Conservation (phyloP, 148 eudicot species). For the Heliamphora exappendiculata region DNA sequence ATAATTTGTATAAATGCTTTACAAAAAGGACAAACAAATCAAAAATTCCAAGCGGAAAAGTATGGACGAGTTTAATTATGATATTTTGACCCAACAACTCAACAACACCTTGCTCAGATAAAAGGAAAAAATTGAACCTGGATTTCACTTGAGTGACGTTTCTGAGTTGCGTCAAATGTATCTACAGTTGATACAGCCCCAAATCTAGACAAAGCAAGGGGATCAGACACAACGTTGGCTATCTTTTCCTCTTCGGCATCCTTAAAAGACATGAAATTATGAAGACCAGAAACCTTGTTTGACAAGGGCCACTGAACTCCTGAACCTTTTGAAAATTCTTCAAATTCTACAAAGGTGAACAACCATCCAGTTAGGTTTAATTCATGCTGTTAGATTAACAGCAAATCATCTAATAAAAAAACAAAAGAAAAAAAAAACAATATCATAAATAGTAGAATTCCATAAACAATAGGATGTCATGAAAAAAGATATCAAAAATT, state of each 20-base stretch:
- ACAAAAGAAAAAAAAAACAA: neutral
- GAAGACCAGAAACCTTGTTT: constrained; percentile 21
- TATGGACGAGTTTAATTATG: neutral
- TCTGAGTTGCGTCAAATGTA: constrained; percentile 11
- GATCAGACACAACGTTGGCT: constrained; percentile 1
- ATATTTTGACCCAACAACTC: neutral
- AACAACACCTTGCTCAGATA: neutral
- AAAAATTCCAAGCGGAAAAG: neutral
- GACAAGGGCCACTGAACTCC: constrained; percentile 25
- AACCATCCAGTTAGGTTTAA: constrained; percentile 3
- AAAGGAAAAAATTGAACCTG: constrained; percentile 15
- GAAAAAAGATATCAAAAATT: neutral
- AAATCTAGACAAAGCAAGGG: constrained; percentile 11
- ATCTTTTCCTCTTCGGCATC: constrained; percentile 20
- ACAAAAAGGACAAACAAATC: neutral
- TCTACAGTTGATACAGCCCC: constrained; percentile 11
- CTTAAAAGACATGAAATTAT: constrained; percentile 25
- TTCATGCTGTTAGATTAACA: neutral
- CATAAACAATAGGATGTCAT: neutral
- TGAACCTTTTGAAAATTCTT: constrained; percentile 21
- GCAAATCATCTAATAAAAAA: neutral
- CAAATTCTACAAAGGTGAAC: neutral
- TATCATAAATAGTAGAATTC: neutral
- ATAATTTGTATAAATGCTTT: neutral
- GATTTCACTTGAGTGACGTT: constrained; percentile 18